Evolutionary conservation across 441 rosid genomes (phyloP).

Genomic region (Gossypium gossypioides): DNA sequence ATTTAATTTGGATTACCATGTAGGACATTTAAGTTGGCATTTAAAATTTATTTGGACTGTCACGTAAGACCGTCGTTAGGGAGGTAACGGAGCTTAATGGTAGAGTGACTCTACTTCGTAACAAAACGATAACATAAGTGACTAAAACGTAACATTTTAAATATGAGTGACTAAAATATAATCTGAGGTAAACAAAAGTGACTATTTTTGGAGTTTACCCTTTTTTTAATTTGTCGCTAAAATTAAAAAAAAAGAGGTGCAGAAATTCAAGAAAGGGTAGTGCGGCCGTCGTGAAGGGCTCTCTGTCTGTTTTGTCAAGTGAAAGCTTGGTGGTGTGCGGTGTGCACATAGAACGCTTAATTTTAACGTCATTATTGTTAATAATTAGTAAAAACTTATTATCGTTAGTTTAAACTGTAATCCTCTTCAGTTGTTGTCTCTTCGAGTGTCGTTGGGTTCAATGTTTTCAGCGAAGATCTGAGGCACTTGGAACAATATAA

Average conservation of each 20-base stretch:
- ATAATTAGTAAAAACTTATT: neutral
- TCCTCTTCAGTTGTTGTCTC: neutral
- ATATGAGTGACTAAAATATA: too few relatives aligned
- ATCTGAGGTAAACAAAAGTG: accelerated
- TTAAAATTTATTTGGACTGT: too few relatives aligned
- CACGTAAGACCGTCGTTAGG: too few relatives aligned
- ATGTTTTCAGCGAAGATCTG: neutral
- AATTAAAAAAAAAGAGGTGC: neutral
- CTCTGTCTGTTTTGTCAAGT: neutral
- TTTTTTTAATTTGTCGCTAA: neutral
- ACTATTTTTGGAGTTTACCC: too few relatives aligned
- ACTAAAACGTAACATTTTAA: too few relatives aligned
- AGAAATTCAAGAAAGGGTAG: neutral
- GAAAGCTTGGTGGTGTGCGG: neutral
- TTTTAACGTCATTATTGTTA: neutral
- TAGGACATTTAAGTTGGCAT: too few relatives aligned
- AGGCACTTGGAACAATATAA: neutral
- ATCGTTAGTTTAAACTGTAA: neutral
- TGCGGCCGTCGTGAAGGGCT: neutral
- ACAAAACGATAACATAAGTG: too few relatives aligned
- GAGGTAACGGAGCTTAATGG: too few relatives aligned
- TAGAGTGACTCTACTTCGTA: too few relatives aligned
- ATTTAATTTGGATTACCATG: too few relatives aligned
- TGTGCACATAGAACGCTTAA: neutral
- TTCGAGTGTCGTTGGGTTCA: neutral